phyloP scores from a whole-genome alignment of 495 filamentous ascomycete genomes.

The Penicillium robsamsonii region DNA sequence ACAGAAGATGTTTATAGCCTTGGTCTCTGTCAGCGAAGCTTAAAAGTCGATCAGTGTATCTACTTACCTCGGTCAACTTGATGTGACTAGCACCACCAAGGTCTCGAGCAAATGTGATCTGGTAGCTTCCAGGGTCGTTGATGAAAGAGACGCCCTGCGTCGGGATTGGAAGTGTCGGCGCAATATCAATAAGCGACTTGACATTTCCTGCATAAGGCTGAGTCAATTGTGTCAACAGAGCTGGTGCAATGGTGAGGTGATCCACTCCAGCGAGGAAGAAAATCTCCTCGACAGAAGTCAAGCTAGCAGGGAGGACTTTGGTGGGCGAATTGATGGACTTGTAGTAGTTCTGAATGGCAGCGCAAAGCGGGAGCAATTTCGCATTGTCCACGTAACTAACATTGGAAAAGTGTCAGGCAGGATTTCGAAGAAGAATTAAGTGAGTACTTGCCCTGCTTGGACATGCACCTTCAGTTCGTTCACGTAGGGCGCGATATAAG shows the following conservation, averaged over 20 bases:
- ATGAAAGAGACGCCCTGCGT: conserved; percentile 27
- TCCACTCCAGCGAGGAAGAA: conserved; percentile 55
- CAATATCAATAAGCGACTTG: conserved; percentile 37
- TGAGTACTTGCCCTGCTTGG: conserved; percentile 44
- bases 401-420: neutral
- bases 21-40: neutral
- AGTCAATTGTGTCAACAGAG: conserved; percentile 48
- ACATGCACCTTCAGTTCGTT: conserved; percentile 65
- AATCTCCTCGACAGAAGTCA: conserved; percentile 56
- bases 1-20: conserved; percentile 60
- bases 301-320: conserved; percentile 54
- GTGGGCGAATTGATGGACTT: conserved; percentile 38
- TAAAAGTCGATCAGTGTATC: neutral
- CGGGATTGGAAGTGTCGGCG: conserved; percentile 9
- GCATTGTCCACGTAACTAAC: conserved; percentile 34
- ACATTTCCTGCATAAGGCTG: conserved; percentile 31
- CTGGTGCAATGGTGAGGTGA: conserved; percentile 57
- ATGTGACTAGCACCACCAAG: conserved; percentile 47
- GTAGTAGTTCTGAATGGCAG: conserved; percentile 54
- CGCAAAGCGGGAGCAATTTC: conserved; percentile 47
- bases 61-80: conserved; percentile 50
- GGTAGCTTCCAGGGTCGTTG: conserved; percentile 45
- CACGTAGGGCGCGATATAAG: conserved; percentile 62
- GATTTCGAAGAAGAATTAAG: neutral
- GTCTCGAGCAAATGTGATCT: conserved; percentile 50